A percentile compares a stretch with the other conserved stretches of the same genome.
These are phyloP conservation scores for Chamaecyparis obtusa DNA, from an alignment of 75 land plant genomes.

Conservation along the genomic window DNA sequence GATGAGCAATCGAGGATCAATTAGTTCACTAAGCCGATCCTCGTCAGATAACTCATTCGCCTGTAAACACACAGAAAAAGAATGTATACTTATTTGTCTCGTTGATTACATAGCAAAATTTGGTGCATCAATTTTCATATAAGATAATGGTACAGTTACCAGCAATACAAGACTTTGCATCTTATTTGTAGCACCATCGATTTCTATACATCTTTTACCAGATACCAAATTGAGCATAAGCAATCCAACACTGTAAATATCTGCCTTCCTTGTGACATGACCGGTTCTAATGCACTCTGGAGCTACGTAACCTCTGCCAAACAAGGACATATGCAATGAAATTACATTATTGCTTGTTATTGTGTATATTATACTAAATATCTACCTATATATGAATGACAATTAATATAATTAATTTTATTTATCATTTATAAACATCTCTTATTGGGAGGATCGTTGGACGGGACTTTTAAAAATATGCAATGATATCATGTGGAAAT, in stretches of 20 bases:
- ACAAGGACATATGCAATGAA: background rate
- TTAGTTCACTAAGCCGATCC: background rate
- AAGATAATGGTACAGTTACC: background rate
- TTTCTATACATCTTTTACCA: conserved; percentile 3
- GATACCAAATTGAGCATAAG: background rate
- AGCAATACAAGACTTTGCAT: background rate
- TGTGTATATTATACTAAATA: too few species aligned
- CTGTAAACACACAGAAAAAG: background rate
- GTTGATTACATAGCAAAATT: too few species aligned
- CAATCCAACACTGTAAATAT: background rate
- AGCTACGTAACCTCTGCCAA: conserved; percentile 21
- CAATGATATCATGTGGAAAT: too few species aligned
- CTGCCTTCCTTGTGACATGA: conserved; percentile 29
- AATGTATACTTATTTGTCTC: too few species aligned
- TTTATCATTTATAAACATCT: too few species aligned
- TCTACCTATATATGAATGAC: too few species aligned
- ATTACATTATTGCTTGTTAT: too few species aligned
- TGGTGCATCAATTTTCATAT: too few species aligned
- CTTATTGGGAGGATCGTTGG: too few species aligned
- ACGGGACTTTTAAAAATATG: too few species aligned
- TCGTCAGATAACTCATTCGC: background rate
- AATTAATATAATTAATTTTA: too few species aligned
- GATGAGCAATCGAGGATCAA: background rate
- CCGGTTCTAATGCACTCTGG: conserved; percentile 24
- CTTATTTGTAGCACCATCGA: background rate